Evolutionary conservation across 257 asterid species (phyloP).

Genomic region (Scutellaria galericulata): DNA sequence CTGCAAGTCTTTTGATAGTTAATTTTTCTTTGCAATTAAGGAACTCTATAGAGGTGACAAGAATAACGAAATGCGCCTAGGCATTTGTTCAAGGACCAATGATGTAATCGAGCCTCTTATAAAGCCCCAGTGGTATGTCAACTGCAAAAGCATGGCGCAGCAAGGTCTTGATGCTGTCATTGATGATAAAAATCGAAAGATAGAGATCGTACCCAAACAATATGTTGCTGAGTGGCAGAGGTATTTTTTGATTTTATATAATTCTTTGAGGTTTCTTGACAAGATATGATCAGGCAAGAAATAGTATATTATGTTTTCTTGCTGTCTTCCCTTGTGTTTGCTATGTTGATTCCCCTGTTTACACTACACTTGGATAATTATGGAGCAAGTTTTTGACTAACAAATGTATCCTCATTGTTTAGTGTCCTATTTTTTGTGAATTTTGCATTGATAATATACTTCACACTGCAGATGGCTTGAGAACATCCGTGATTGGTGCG

Average conservation of each 20-base stretch:
- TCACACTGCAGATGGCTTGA: slow-evolving; percentile 87
- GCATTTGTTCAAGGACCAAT: slow-evolving; percentile 85
- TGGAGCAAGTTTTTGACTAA: not conserved
- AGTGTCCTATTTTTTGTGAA: slow-evolving; percentile 4
- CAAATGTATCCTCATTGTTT: slow-evolving; percentile 17
- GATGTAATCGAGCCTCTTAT: slow-evolving; percentile 95
- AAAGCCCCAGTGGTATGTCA: slow-evolving; percentile 98
- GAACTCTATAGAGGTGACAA: slow-evolving; percentile 79
- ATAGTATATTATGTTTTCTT: not conserved
- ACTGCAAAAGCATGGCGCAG: slow-evolving; percentile 79
- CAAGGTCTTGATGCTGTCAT: slow-evolving; percentile 83
- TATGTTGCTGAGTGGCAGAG: slow-evolving; percentile 92
- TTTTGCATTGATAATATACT: slow-evolving; percentile 22
- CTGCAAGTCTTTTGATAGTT: slow-evolving; percentile 27
- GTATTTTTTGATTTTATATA: slow-evolving; percentile 43
- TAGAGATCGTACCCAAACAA: slow-evolving; percentile 85
- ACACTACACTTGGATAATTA: slow-evolving; percentile 23
- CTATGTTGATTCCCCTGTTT: slow-evolving; percentile 6
- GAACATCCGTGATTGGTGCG: slow-evolving; percentile 96
- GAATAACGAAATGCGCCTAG: slow-evolving; percentile 94
- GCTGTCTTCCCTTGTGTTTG: not conserved
- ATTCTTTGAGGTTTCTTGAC: slow-evolving; percentile 1
- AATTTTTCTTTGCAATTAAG: slow-evolving; percentile 47
- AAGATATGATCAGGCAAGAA: not conserved
- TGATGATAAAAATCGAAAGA: slow-evolving; percentile 56